Evolutionary conservation across 2,329 filamentous ascomycete species (phyloP).

Genomic region (Arachnomyces sp.): DNA sequence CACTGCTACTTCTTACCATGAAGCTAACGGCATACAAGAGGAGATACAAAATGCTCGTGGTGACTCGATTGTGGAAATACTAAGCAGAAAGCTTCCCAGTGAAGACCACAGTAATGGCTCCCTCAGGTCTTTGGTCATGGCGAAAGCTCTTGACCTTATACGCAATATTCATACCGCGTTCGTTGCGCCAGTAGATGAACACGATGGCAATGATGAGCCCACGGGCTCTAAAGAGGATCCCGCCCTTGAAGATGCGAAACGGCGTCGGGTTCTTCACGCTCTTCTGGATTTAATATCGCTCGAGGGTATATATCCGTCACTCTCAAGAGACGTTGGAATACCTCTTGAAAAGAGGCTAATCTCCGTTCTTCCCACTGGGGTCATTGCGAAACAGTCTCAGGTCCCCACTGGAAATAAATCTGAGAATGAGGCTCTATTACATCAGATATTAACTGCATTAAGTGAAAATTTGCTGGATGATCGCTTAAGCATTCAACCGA

Average conservation of each 20-base stretch:
- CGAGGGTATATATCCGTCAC: constrained; percentile 38
- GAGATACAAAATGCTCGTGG: constrained; percentile 30
- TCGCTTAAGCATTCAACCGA: constrained; percentile 29
- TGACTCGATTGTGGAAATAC: constrained; percentile 27
- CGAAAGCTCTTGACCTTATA: constrained; percentile 27
- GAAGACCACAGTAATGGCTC: constrained; percentile 11
- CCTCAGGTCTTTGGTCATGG: constrained; percentile 23
- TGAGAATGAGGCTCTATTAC: constrained; percentile 24
- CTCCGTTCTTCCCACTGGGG: constrained; percentile 35
- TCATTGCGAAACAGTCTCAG: constrained; percentile 31
- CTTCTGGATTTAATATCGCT: constrained; percentile 37
- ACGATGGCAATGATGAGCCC: constrained; percentile 3
- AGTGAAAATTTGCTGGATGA: constrained; percentile 25
- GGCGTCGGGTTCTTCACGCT: constrained; percentile 32
- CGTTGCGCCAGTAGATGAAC: constrained; percentile 16
- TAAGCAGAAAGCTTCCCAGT: constrained; percentile 15
- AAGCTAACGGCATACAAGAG: constrained; percentile 30
- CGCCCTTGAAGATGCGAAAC: constrained; percentile 34
- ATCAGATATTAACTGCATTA: constrained; percentile 22
- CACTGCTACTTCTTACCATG: constrained; percentile 8
- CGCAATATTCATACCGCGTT: constrained; percentile 29
- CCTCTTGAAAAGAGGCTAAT: constrained; percentile 38
- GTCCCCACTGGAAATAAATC: constrained; percentile 13
- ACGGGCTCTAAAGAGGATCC: constrained; percentile 18
- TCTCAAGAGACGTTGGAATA: constrained; percentile 36